Conservation (phyloP, 257 asterid species). For the Solanum arcanum region DNA sequence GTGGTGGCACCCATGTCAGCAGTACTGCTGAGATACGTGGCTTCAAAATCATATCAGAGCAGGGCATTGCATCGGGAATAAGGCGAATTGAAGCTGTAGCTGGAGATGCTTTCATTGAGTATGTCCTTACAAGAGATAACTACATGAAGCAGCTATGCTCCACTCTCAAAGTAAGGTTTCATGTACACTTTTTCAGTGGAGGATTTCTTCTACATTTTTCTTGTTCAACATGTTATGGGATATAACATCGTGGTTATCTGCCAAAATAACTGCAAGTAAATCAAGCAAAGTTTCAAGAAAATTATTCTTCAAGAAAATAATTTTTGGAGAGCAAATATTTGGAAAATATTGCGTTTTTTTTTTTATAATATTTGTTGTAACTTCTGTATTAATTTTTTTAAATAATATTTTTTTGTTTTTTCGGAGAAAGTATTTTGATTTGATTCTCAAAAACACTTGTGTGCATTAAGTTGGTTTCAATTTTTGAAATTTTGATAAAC, state of each 20-base stretch:
- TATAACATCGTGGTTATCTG: background rate
- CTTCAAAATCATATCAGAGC: slow-evolving; percentile 75
- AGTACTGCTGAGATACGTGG: slow-evolving; percentile 83
- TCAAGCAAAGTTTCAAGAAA: background rate
- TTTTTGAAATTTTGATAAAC: background rate
- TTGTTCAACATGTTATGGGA: background rate
- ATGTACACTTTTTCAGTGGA: background rate
- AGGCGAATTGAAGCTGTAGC: slow-evolving; percentile 96
- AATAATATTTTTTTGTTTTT: background rate
- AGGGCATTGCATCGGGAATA: slow-evolving; percentile 79
- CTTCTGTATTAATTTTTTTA: background rate
- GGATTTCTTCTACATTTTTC: background rate
- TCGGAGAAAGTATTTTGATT: background rate
- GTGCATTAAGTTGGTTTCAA: background rate
- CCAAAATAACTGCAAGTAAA: background rate
- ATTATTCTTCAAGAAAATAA: background rate
- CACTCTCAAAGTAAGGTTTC: slow-evolving; percentile 64
- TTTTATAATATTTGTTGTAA: background rate
- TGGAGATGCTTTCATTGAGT: slow-evolving; percentile 85
- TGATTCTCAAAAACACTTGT: background rate
- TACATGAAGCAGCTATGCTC: slow-evolving; percentile 89
- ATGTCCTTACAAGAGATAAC: slow-evolving; percentile 74
- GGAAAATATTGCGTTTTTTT: background rate
- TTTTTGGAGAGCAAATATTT: background rate
- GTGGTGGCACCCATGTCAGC: slow-evolving; percentile 91